Conservation (phyloP, 2,329 filamentous ascomycete species). For the Cryphonectria radicalis region DNA sequence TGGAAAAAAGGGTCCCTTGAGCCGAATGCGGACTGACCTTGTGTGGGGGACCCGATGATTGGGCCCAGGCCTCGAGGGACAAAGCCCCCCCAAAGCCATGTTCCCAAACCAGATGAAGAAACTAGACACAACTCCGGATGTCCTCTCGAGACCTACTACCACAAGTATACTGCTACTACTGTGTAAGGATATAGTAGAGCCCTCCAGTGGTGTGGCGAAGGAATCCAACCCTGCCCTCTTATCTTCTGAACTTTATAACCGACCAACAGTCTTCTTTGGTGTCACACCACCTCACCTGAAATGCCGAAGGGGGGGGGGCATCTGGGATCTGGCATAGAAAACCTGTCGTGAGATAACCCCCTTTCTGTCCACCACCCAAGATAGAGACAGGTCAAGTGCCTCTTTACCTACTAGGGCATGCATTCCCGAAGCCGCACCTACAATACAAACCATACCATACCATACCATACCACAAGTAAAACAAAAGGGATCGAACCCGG, state of each 20-base stretch:
- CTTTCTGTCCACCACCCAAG: neutral
- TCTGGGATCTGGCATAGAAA: neutral
- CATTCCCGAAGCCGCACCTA: slow-evolving; percentile 2
- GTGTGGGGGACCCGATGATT: neutral
- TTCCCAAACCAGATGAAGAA: neutral
- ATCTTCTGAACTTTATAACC: neutral
- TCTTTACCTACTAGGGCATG: slow-evolving; percentile 9
- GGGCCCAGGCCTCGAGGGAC: neutral
- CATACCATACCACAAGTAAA: neutral
- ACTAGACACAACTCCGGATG: slow-evolving; percentile 1
- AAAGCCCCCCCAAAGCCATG: neutral
- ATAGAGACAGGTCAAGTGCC: neutral
- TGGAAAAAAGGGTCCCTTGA: slow-evolving; percentile 1
- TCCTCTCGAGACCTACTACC: neutral
- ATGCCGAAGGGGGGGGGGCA: neutral
- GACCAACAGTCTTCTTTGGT: too few species aligned
- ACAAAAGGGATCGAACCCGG: neutral
- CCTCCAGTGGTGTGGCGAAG: neutral
- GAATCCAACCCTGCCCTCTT: neutral
- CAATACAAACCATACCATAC: neutral
- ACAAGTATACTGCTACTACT: too few species aligned
- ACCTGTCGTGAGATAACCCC: neutral
- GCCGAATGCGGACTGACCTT: neutral
- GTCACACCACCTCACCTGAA: neutral
- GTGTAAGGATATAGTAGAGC: neutral